Evolutionary conservation across 352 stramenopile genomes (phyloP).

Genomic region (Phytopythium boreale): DNA sequence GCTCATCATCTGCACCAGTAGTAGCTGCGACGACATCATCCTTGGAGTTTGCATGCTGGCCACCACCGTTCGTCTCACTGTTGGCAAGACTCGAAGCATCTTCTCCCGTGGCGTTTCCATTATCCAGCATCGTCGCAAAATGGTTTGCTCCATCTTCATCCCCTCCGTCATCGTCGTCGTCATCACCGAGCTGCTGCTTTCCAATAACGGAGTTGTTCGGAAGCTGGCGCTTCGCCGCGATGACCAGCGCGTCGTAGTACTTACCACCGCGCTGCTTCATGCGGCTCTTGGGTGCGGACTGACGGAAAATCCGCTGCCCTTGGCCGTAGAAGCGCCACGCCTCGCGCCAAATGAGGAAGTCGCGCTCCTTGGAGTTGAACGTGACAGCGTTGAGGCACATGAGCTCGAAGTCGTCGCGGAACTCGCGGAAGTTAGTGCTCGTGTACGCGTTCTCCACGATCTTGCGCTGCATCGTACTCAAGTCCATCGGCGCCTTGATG

Average conservation of each 20-base stretch:
- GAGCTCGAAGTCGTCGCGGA: conserved; percentile 93
- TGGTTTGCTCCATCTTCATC: conserved; percentile 28
- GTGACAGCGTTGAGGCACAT: conserved; percentile 95
- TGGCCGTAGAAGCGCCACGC: conserved; percentile 91
- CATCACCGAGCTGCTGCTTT: conserved; percentile 39
- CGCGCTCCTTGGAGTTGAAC: conserved; percentile 91
- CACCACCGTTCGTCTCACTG: background rate
- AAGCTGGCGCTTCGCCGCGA: conserved; percentile 75
- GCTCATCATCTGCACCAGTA: background rate
- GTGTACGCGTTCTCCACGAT: conserved; percentile 73
- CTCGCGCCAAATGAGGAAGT: conserved; percentile 91
- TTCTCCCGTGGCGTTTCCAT: background rate
- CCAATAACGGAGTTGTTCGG: conserved; percentile 75
- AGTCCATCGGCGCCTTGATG: conserved; percentile 92
- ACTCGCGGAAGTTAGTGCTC: conserved; percentile 62
- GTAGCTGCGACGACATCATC: background rate
- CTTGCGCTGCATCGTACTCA: conserved; percentile 86
- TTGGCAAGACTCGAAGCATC: background rate
- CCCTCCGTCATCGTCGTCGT: conserved; percentile 23
- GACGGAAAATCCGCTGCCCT: conserved; percentile 66
- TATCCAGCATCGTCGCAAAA: conserved; percentile 10
- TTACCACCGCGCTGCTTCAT: conserved; percentile 79
- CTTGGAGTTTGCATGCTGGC: background rate
- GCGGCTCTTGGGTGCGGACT: conserved; percentile 64
- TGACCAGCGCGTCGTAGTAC: conserved; percentile 62